Evolutionary conservation across 257 asterid genomes (phyloP), one percentile per base, ranked within the genome.

Genomic region (Phtheirospermum japonicum): DNA sequence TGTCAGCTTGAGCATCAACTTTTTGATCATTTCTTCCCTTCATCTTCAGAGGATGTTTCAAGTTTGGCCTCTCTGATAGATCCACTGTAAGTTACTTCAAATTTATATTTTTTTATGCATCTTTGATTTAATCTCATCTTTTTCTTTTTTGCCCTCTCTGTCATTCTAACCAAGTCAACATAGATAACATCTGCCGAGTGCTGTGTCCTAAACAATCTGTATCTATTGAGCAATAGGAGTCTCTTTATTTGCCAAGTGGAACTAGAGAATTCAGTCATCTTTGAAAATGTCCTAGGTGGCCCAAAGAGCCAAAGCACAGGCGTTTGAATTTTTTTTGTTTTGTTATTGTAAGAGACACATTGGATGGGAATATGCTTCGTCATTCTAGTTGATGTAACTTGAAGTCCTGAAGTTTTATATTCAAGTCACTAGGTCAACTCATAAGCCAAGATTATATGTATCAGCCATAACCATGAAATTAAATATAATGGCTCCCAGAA

Each of bases 1-100:
- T 89, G 96, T 67, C 97, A 83, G 75, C 92, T 83, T 70, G 99
- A 89, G 80, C 86, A 89, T 74, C 96, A 89, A 75, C 96, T 93
- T 42, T 89, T 93, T 77, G 85, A 81, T 64, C 78, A 87, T 77
- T 93, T 93, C 87, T 93, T 93, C 73, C 97, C 99, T 36, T 87
- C 86, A 65, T 93, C 99, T 13, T 87, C 97, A 0, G 94, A 82
- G 84, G 97, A 93, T 80, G 76, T 85, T 66, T 80, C 91, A 8
- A 87, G 92, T 75, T 81, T 93, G 87, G 87, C 93, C 85, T 95
- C 99, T 65, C 79, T 89, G 59, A 78, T 80, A 26, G 95, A 93
- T 80, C 99, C 97, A 60, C 61, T 93, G 99, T 93, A 75, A 83
- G 95, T 75, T 71, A 17, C 64, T 46, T 57, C 26, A 70, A 52